phyloP scores from a whole-genome alignment of 768 basidiomycete genomes.

The Tricholoma sp. region DNA sequence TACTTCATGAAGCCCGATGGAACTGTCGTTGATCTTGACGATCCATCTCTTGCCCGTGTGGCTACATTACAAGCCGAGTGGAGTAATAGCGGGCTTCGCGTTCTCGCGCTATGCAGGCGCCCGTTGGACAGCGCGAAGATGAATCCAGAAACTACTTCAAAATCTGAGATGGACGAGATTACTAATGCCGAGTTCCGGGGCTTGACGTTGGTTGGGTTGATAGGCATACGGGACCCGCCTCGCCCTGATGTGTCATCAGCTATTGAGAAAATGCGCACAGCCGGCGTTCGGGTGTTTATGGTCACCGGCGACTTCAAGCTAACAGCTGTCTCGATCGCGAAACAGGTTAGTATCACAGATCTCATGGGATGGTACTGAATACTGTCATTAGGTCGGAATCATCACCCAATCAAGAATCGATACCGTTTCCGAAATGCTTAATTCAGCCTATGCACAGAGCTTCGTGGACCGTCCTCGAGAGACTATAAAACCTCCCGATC shows the following conservation, averaged over 20 bases:
- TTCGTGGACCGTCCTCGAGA: not conserved
- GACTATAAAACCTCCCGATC: not conserved
- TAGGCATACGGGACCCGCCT: conserved; percentile 58
- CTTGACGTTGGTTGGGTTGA: conserved; percentile 45
- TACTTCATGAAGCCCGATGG: conserved; percentile 33
- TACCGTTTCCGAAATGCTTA: not conserved
- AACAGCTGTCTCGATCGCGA: conserved; percentile 60
- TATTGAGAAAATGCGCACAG: conserved; percentile 42
- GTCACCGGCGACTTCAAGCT: conserved; percentile 57
- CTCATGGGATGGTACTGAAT: not conserved
- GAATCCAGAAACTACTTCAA: conserved; percentile 40
- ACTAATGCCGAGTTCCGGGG: conserved; percentile 33
- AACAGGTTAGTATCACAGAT: conserved; percentile 52
- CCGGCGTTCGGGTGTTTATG: conserved; percentile 61
- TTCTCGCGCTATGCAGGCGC: conserved; percentile 52
- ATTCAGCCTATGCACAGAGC: not conserved
- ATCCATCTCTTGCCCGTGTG: conserved; percentile 22
- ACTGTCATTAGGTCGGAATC: not conserved
- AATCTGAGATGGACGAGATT: conserved; percentile 8
- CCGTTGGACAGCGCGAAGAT: conserved; percentile 26
- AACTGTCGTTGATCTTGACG: conserved; percentile 27
- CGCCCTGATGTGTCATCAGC: conserved; percentile 50
- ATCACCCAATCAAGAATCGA: not conserved
- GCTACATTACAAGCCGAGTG: conserved; percentile 38
- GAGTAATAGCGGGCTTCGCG: conserved; percentile 52